phyloP scores from a whole-genome alignment of 176 grass and related monocot genomes.

The Calamus simplicifolius region DNA sequence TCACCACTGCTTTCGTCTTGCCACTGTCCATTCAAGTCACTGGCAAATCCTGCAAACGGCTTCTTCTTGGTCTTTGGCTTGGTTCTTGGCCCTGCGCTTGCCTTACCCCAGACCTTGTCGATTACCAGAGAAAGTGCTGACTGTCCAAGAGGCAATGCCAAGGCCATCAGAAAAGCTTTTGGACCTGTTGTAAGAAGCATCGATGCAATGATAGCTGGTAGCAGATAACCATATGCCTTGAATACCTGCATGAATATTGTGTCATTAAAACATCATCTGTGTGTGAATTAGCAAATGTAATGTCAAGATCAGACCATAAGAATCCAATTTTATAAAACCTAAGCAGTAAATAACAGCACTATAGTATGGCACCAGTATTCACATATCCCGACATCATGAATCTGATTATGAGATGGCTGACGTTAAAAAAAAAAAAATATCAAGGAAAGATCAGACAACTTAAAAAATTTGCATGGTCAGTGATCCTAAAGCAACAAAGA shows the following conservation, averaged over 20 bases:
- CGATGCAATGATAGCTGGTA: constrained; percentile 55
- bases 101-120: constrained; percentile 36
- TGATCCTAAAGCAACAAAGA: too few species aligned
- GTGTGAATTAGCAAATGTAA: too few species aligned
- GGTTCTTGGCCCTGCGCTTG: not conserved
- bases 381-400: too few species aligned
- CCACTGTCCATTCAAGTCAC: constrained; percentile 16
- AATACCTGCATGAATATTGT: constrained; percentile 27
- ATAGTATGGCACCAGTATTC: too few species aligned
- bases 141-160: constrained; percentile 66
- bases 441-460: too few species aligned
- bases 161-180: constrained; percentile 75
- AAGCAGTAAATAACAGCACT: too few species aligned
- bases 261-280: too few species aligned
- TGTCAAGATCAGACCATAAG: too few species aligned
- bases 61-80: constrained; percentile 15
- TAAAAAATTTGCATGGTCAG: too few species aligned
- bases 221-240: constrained; percentile 44
- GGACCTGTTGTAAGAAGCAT: constrained; percentile 51
- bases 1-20: constrained; percentile 11
- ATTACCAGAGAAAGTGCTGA: constrained; percentile 51
- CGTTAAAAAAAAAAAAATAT: too few species aligned
- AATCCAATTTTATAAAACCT: too few species aligned
- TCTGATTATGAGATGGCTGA: too few species aligned
- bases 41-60: constrained; percentile 9